Evolutionary conservation across 148 eudicot genomes (phyloP).

Genomic region (Fagopyrum tataricum): DNA sequence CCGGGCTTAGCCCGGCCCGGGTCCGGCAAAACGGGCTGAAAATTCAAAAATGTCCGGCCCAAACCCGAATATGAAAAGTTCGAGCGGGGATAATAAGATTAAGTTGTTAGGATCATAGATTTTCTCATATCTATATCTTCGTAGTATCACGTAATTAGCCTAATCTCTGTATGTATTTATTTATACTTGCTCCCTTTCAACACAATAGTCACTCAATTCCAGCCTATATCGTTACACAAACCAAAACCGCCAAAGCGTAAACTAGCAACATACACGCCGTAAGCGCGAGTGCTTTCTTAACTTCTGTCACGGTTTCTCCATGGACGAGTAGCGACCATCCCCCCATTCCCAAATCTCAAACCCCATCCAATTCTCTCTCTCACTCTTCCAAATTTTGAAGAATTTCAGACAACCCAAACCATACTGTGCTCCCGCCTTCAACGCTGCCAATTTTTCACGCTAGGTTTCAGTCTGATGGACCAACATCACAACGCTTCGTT

Average conservation of each 20-base stretch:
- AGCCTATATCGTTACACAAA: too few species aligned
- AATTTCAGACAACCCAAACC: neutral
- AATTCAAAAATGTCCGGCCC: too few species aligned
- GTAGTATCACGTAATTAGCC: too few species aligned
- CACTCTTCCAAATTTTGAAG: neutral
- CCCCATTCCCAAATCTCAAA: neutral
- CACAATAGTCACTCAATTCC: too few species aligned
- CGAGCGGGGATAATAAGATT: too few species aligned
- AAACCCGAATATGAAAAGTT: too few species aligned
- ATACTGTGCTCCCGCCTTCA: slow-evolving; percentile 1
- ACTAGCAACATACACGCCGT: neutral
- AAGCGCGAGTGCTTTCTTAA: slow-evolving; percentile 5
- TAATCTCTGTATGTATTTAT: too few species aligned
- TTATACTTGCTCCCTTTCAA: too few species aligned
- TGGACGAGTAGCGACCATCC: neutral
- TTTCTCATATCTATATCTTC: too few species aligned
- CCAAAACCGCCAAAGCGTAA: neutral
- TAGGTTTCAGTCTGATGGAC: neutral
- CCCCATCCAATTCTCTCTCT: neutral
- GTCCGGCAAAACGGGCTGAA: too few species aligned
- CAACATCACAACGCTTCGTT: slow-evolving; percentile 2
- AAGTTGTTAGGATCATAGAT: too few species aligned
- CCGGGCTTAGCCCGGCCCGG: too few species aligned
- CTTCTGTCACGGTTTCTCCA: neutral
- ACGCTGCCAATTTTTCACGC: neutral